Conservation (phyloP, 441 rosid genomes). For the Brassica hybrid region DNA sequence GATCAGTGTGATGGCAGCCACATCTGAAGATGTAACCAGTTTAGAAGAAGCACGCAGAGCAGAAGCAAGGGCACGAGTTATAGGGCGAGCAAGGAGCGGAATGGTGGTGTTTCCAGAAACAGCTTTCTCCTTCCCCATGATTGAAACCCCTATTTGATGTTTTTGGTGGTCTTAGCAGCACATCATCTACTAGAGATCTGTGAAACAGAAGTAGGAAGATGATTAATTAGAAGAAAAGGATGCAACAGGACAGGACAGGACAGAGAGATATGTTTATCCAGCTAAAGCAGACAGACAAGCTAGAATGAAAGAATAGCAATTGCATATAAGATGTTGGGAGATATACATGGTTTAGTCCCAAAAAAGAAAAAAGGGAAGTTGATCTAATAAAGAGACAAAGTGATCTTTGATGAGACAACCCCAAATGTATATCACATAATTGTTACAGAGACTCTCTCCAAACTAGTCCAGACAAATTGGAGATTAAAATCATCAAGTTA, state of each 20-base stretch:
- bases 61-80: constrained; percentile 74
- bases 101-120: constrained; percentile 39
- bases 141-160: constrained; percentile 21
- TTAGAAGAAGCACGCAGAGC: constrained; percentile 50
- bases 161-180: constrained; percentile 9
- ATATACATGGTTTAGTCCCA: constrained; percentile 11
- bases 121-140: constrained; percentile 61
- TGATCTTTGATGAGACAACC: background rate
- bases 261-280: background rate
- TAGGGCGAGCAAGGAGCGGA: constrained; percentile 49
- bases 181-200: constrained; percentile 28
- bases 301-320: background rate
- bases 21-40: constrained; percentile 42
- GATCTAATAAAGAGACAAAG: background rate
- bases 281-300: constrained; percentile 2
- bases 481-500: background rate
- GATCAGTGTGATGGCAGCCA: constrained; percentile 46
- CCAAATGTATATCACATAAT: background rate
- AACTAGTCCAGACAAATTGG: background rate
- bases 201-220: background rate
- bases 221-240: background rate
- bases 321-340: constrained; percentile 9
- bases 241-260: constrained; percentile 4
- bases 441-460: background rate
- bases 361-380: constrained; percentile 6